Evolutionary conservation across 345 rosid genomes (phyloP).

Genomic region (Nasturtium officinale): DNA sequence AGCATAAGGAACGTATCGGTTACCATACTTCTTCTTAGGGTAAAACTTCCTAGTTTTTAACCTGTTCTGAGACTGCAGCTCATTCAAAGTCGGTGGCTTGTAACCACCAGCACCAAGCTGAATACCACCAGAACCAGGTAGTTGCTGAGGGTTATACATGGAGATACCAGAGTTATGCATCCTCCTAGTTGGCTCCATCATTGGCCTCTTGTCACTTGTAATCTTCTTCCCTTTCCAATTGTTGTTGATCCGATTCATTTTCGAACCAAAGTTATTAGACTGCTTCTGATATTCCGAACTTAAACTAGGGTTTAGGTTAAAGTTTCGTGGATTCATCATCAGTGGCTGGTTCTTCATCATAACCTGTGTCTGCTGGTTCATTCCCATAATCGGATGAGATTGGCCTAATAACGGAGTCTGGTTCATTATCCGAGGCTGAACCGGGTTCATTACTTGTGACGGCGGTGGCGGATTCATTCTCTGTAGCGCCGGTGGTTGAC

Average conservation of each 20-base stretch:
- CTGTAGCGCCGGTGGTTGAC: slow-evolving; percentile 43
- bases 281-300: slow-evolving; percentile 49
- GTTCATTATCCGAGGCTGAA: slow-evolving; percentile 49
- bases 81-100: slow-evolving; percentile 81
- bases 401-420: slow-evolving; percentile 53
- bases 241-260: slow-evolving; percentile 45
- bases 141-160: slow-evolving; percentile 61
- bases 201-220: slow-evolving; percentile 42
- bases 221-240: slow-evolving; percentile 87
- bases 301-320: slow-evolving; percentile 45
- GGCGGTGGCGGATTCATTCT: slow-evolving; percentile 45
- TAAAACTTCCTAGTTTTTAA: slow-evolving; percentile 76
- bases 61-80: slow-evolving; percentile 77
- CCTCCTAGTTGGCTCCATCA: slow-evolving; percentile 49
- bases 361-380: slow-evolving; percentile 51
- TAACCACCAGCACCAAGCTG: slow-evolving; percentile 51
- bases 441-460: slow-evolving; percentile 51
- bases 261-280: slow-evolving; percentile 42
- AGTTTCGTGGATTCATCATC: slow-evolving; percentile 56
- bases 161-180: slow-evolving; percentile 44
- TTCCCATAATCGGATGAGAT: slow-evolving; percentile 47
- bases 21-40: slow-evolving; percentile 62
- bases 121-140: slow-evolving; percentile 28
- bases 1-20: slow-evolving; percentile 84
- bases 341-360: slow-evolving; percentile 49